Percentiles rank a stretch among this genome's conserved stretches.
Conservation (phyloP, 2,329 filamentous ascomycete species). For the Colletotrichum sp. region DNA sequence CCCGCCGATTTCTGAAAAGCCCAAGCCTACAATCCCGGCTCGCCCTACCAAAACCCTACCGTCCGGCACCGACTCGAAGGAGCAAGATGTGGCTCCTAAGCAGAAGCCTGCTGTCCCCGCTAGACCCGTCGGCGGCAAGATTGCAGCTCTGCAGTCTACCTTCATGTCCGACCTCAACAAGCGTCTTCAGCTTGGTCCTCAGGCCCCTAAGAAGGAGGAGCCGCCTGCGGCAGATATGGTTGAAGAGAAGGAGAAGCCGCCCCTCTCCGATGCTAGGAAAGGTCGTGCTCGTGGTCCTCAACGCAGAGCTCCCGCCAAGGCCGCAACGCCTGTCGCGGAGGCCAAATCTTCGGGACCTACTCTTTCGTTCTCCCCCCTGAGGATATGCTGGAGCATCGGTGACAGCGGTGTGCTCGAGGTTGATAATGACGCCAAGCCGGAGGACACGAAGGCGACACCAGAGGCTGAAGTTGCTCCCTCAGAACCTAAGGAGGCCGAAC, state of each 20-base stretch:
- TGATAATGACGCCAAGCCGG: slow-evolving; percentile 27
- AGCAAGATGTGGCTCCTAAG: slow-evolving; percentile 58
- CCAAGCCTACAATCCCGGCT: slow-evolving; percentile 65
- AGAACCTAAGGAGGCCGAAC: not conserved
- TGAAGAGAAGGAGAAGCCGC: slow-evolving; percentile 62
- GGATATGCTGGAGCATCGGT: slow-evolving; percentile 58
- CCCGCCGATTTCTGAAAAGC: slow-evolving; percentile 54
- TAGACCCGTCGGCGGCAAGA: slow-evolving; percentile 81
- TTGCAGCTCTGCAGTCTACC: slow-evolving; percentile 86
- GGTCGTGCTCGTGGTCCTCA: slow-evolving; percentile 87
- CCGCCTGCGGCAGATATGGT: slow-evolving; percentile 7
- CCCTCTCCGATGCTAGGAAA: slow-evolving; percentile 89
- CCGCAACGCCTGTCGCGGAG: slow-evolving; percentile 40
- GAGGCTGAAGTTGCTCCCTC: not conserved
- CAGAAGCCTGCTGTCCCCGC: slow-evolving; percentile 85
- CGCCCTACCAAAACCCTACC: slow-evolving; percentile 60
- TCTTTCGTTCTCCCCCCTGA: slow-evolving; percentile 51
- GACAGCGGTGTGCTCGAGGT: slow-evolving; percentile 51
- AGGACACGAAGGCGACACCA: not conserved
- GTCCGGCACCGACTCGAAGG: slow-evolving; percentile 46
- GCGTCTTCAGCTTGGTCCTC: slow-evolving; percentile 84
- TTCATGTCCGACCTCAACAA: slow-evolving; percentile 95
- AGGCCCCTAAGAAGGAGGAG: slow-evolving; percentile 62
- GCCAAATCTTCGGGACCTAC: slow-evolving; percentile 33
- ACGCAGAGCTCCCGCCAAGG: slow-evolving; percentile 68